Percentiles rank a stretch among this genome's conserved stretches.
These are phyloP conservation scores for Gloeopeniophorella convolvens DNA, from an alignment of 768 basidiomycete genomes.

Conservation along the genomic window DNA sequence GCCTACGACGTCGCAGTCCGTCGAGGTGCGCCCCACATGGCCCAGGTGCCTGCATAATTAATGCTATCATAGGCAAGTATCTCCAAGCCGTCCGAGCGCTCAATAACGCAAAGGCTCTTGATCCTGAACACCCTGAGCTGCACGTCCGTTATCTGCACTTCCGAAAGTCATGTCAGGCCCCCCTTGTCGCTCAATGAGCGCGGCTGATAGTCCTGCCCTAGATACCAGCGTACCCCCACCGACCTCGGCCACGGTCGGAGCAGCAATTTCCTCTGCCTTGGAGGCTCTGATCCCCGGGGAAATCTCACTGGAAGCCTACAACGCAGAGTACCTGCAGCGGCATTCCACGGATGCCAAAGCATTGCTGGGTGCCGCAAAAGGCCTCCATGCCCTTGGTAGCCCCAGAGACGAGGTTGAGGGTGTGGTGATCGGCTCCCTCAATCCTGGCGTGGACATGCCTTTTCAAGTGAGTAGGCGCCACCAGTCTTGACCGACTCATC, in stretches of 20 bases:
- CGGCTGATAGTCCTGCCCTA: constrained; percentile 23
- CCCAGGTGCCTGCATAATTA: neutral
- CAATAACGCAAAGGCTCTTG: constrained; percentile 44
- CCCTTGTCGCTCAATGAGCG: neutral
- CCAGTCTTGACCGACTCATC: neutral
- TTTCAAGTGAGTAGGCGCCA: constrained; percentile 37
- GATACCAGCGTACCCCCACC: constrained; percentile 40
- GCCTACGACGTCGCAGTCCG: constrained; percentile 79
- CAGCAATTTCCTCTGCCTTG: constrained; percentile 43
- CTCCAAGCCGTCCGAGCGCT: constrained; percentile 74
- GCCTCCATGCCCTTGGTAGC: constrained; percentile 38
- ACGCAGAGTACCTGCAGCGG: constrained; percentile 68
- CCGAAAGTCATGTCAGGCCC: constrained; percentile 42
- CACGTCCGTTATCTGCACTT: constrained; percentile 68
- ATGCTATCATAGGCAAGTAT: constrained; percentile 53
- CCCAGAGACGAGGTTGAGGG: constrained; percentile 56
- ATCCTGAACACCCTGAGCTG: constrained; percentile 55
- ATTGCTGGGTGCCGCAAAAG: constrained; percentile 61
- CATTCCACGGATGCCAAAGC: constrained; percentile 45
- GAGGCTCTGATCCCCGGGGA: constrained; percentile 49
- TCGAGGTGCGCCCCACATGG: constrained; percentile 50
- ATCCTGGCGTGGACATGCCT: constrained; percentile 36
- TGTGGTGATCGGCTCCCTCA: constrained; percentile 43
- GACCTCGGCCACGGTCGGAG: constrained; percentile 40
- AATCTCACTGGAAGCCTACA: constrained; percentile 57